Evolutionary conservation across 2,329 filamentous ascomycete species (phyloP), one percentile per base, ranked within the genome.

Genomic region (Venturia nashicola): DNA sequence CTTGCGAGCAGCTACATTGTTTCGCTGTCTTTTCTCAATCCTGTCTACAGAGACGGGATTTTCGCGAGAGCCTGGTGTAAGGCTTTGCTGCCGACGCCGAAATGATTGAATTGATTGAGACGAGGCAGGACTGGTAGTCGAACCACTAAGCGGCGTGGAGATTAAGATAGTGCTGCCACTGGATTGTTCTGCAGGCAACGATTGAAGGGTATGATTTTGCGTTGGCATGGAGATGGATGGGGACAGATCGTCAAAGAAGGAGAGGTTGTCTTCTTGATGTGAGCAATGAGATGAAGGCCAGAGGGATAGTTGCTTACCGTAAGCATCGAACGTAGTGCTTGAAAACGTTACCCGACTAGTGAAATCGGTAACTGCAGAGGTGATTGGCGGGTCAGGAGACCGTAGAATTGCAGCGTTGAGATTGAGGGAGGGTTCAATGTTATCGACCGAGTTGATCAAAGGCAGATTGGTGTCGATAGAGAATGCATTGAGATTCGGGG

Each of bases 1-100:
- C 66, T 86, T 85, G 66, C 85, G 81, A 39, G 87, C 87, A n/a
- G 87, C 86, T 66, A 88, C 79, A 16, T 86, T 89, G 73, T 90
- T 89, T 66, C 83, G 82, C 66, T 83, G 82, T 36, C 87, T 84
- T 73, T 88, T 88, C 34, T 62, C 59, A 6, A 57, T 32, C 20
- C 55, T 43, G 42, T 61, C 62, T 5, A 34, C 23, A 60, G 59
- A 34, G 6, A 57, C 32, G 3, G 51, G 32, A 14, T 57, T 57
- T 20, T 36, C 51, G 5, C 32, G 51, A 36, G 51, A 57, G 27
- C 27, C 48, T 54, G 8, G 18, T 2, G 51, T 14, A 18, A 36
- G 32, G 5, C 14, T 8, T 57, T 34, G 9, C 27, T 36, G 7
- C 2, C 7, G 32, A 9, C 32, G 14, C 12, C 51, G 27, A 7